phyloP scores from a whole-genome alignment of 1,284 basidiomycete genomes.

The Nidula niveotomentosa region DNA sequence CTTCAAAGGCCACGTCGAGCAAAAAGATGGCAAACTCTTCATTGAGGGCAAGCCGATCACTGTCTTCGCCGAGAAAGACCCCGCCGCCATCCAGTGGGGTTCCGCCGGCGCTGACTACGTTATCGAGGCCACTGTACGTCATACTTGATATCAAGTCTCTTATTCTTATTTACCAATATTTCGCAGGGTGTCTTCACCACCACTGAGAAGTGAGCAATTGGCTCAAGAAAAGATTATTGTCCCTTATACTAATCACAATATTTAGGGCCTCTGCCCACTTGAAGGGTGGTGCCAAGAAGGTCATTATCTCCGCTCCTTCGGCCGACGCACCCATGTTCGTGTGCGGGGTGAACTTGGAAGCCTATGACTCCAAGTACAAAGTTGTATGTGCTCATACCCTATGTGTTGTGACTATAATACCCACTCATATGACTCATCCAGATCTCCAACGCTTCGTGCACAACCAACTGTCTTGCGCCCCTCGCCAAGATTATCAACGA shows the following conservation, averaged over 20 bases:
- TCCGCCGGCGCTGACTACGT: conserved; percentile 87
- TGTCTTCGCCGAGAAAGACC: conserved; percentile 89
- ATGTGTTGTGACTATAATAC: not conserved
- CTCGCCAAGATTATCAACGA: conserved; percentile 99
- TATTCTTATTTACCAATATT: not conserved
- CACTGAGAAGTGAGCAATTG: conserved; percentile 62
- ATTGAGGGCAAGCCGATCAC: conserved; percentile 82
- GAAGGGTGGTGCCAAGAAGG: conserved; percentile 99
- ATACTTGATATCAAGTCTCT: not conserved
- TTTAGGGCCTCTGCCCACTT: conserved; percentile 88
- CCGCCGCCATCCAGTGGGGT: conserved; percentile 86
- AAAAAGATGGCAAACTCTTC: conserved; percentile 89
- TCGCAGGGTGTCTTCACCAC: conserved; percentile 97
- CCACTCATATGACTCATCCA: conserved; percentile 19
- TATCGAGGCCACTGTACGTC: conserved; percentile 88
- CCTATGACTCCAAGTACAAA: conserved; percentile 89
- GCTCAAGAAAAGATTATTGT: not conserved
- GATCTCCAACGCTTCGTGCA: conserved; percentile 99
- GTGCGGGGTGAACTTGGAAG: conserved; percentile 94
- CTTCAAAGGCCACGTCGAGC: conserved; percentile 86
- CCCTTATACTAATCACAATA: conserved; percentile 6
- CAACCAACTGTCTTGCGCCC: conserved; percentile 99
- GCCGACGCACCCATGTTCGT: conserved; percentile 99
- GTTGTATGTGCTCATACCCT: conserved; percentile 56
- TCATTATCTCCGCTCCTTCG: conserved; percentile 99